Evolutionary conservation across 257 asterid species (phyloP), one percentile per base, ranked within the genome.

Genomic region (Solanum ahanhuiri): DNA sequence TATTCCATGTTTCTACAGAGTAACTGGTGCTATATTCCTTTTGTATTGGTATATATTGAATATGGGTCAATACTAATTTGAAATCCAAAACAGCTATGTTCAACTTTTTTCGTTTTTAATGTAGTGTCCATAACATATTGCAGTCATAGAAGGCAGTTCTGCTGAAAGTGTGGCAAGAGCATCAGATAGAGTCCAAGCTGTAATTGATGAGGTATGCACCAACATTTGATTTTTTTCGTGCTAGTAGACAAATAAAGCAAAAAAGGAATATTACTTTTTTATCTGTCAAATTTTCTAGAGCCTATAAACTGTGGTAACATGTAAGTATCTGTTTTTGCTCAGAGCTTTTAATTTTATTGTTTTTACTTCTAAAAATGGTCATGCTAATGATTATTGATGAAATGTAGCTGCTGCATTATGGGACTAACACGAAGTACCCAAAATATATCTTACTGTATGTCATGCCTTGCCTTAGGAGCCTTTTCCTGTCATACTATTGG

Each of bases 91-190:
- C 30, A 37, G 22, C 77, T 37, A 23, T 63, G 37, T 48, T 69
- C 31, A 34, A 37, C 23, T 25, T 76, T n/a, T 76, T 58, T 8
- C 9, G 6, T 60, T 57, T 28, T 35, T 39, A 66, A 82, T 25
- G 6, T 75, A 39, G 33, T 77, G 75, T 88, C 84, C 86, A 85
- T 41, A 41, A 39, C 45, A 39, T 87, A 43, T 89, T 91, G 91
- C 96, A 96, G 98, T 87, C 86, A 91, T 95, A 79, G 95, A 96
- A 92, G 98, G 99, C 77, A 87, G 22, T 91, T 94, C 96, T 72
- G 89, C 93, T 88, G 98, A 93, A 92, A 91, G 92, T 91, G 93
- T 96, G 67, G 83, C 92, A 71, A 91, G 75, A 90, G 99, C 98
- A 85, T 91, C 97, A 34, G 90, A 90, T 89, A 94, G 88, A 88